Base-by-base conservation (phyloP, 2,329 filamentous ascomycete species). In the Aureobasidium sp. region DNA sequence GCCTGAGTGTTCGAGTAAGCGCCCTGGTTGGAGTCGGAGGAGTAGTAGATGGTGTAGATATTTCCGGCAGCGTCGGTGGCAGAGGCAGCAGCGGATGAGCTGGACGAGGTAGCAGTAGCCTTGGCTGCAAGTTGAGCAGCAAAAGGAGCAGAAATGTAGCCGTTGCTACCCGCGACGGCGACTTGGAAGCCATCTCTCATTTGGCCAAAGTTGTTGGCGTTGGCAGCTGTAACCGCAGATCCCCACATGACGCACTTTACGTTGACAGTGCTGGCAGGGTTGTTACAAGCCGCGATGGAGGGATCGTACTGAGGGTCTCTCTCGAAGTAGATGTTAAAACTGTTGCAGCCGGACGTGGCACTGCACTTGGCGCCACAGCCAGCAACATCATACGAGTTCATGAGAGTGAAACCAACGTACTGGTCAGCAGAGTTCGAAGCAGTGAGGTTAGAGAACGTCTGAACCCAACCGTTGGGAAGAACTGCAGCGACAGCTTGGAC, bases 261-360 rank as follows among this genome's bases (percentile, higher is more conserved):
- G 27, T 63, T 64, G 19, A 63, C 64, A n/a, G 64, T 59, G 17
- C 62, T 63, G 1, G 62, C 11, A 24, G 70, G 70, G 44, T 71
- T 65, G 12, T 59, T 44, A 58, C 70, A 71, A n/a, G 42, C 53
- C 52, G 60, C 56, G 25, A 54, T 61, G n/a, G 53, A 61, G 4
- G 69, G 66, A 38, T 63, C 57, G 16, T 67, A 21, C 6, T 59
- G 60, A 8, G 49, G 49, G 6, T 52, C 49, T 17, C 49, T 29
- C 37, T 52, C 49, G 24, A 37, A 52, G 38, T 52, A 56, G n/a
- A 56, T 53, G 45, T 56, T 56, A 40, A 56, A 51, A 25, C 30
- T 37, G 42, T 54, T 52, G 52, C 55, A 56, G 16, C 55, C 55
- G n/a, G 11, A 4, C 27, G 55, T 55, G 45, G 45, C 21, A 40